These are phyloP conservation scores for Hyphodiscus hymeniophilus DNA, from an alignment of 495 filamentous ascomycete genomes.

Conservation along the genomic window DNA sequence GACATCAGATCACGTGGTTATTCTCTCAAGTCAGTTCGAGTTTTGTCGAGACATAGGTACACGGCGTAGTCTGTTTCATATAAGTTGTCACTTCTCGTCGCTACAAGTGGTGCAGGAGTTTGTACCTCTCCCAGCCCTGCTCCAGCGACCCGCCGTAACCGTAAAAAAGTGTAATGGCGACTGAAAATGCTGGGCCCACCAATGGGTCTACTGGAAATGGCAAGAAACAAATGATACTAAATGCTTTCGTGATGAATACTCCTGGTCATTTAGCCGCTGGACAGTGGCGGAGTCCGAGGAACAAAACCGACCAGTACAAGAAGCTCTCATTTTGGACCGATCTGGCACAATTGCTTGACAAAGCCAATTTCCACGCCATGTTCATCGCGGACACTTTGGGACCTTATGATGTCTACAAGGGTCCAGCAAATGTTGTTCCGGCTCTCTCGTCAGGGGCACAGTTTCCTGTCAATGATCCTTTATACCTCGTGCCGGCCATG, in stretches of 20 bases:
- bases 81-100: no score
- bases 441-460: constrained; percentile 45
- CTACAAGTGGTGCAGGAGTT: no score
- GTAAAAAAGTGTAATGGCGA: no score
- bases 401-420: constrained; percentile 36
- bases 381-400: constrained; percentile 50
- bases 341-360: constrained; percentile 47
- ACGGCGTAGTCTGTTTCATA: no score
- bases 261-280: constrained; percentile 45
- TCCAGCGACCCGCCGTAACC: no score
- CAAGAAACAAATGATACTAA: constrained; percentile 44
- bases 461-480: constrained; percentile 46
- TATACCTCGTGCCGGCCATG: constrained; percentile 21
- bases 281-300: constrained; percentile 45
- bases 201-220: no score
- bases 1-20: no score
- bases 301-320: constrained; percentile 45
- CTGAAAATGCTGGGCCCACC: no score
- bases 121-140: no score
- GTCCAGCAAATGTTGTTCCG: constrained; percentile 41
- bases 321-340: constrained; percentile 49
- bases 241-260: constrained; percentile 50
- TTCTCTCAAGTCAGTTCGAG: no score
- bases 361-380: constrained; percentile 50
- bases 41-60: no score